These are phyloP conservation scores for Geotrichum europaeum DNA, from an alignment of 1,139 yeast genomes.

Conservation along the genomic window DNA sequence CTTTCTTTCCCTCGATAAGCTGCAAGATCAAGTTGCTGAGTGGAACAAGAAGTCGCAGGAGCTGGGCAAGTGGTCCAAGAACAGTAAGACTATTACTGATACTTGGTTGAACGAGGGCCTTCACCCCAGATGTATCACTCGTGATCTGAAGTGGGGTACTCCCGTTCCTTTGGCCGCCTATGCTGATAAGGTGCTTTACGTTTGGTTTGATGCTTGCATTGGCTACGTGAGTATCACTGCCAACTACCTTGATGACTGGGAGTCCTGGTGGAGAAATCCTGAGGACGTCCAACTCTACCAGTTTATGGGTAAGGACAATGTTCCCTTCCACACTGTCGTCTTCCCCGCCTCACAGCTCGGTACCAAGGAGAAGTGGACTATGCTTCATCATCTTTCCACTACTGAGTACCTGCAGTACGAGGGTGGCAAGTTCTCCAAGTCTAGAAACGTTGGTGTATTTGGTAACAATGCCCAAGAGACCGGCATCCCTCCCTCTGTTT, in stretches of 20 bases:
- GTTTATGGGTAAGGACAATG: slow-evolving; percentile 99
- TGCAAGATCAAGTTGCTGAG: slow-evolving; percentile 63
- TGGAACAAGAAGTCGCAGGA: slow-evolving; percentile 69
- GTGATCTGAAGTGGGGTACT: slow-evolving; percentile 97
- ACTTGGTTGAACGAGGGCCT: slow-evolving; percentile 94
- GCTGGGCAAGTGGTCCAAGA: slow-evolving; percentile 86
- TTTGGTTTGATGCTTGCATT: slow-evolving; percentile 98
- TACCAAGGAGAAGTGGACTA: slow-evolving; percentile 84
- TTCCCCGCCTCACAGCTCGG: slow-evolving; percentile 93
- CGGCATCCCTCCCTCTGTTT: slow-evolving; percentile 84
- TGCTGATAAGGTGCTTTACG: slow-evolving; percentile 86
- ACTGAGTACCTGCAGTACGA: slow-evolving; percentile 97
- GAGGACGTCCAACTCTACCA: slow-evolving; percentile 81
- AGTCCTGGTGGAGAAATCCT: slow-evolving; percentile 91
- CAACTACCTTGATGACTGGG: slow-evolving; percentile 75
- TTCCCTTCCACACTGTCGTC: slow-evolving; percentile 96
- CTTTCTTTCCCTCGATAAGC: slow-evolving; percentile 73
- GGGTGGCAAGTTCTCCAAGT: slow-evolving; percentile 95
- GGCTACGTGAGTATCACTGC: slow-evolving; percentile 97
- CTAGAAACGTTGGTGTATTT: slow-evolving; percentile 94
- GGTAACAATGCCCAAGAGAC: slow-evolving; percentile 96
- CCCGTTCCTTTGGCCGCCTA: slow-evolving; percentile 82
- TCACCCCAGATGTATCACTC: slow-evolving; percentile 90
- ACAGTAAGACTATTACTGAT: slow-evolving; percentile 78
- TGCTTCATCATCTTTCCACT: slow-evolving; percentile 82